Evolutionary conservation across 2,329 filamentous ascomycete genomes (phyloP), one percentile per base, ranked within the genome.

Genomic region (Ophiostoma ulmi): DNA sequence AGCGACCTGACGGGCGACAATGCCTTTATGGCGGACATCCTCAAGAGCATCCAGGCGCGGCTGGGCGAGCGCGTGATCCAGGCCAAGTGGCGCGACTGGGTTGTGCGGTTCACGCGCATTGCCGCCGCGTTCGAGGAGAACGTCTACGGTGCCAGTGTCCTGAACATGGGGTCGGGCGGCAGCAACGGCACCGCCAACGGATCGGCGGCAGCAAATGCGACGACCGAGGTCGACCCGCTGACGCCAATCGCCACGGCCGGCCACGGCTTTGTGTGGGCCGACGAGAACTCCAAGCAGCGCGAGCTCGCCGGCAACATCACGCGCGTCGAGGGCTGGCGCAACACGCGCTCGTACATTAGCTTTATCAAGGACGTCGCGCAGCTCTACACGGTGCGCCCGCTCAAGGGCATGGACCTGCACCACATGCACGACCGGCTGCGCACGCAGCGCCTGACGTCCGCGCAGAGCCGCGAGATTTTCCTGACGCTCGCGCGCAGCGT

Each of bases 261-360:
- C 0, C 95, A 98, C 78, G 95, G 95, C 58, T 98, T 97, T 78
- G 94, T 99, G 44, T 99, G 95, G 95, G 82, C 90, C 3, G 92
- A 97, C 76, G 93, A 97, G 70, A 82, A 84, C 58, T 86, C 90
- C 8, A 94, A 93, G 80, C 86, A 91, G 75, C 90, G 90, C 76
- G 95, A 99, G 80, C 86, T 99, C 52, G 91, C 93, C 20, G 94
- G 93, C 3, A 97, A 97, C 73, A 93, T 95, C 66, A 93, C 92
- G 71, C 87, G 95, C 71, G 96, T 99, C 73, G 95, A 99, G 81
- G 95, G 94, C 71, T 99, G 95, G 95, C 89, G 95, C 75, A 96
- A 93, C 74, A 98, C 95, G 0, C 86, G 95, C 72, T 97, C 92
- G 77, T 99, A 99, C 78, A 97, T 96, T 81, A 93, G 92, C 75